Evolutionary conservation across 2,329 filamentous ascomycete species (phyloP).

Genomic region (Pestalotiopsis sp.): DNA sequence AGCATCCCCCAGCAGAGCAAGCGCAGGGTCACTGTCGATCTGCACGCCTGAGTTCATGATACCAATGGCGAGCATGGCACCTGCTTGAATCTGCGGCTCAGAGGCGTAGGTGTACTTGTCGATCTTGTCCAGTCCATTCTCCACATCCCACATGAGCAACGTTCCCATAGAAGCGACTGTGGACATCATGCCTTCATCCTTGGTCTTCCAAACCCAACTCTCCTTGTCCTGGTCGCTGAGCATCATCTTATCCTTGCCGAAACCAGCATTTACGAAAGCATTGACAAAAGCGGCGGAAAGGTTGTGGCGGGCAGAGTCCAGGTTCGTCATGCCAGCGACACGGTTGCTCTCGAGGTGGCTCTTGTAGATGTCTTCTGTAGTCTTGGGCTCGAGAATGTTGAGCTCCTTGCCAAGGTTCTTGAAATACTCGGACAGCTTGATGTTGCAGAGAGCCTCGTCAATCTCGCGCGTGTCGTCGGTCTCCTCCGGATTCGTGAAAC

Average conservation of each 20-base stretch:
- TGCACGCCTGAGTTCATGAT: constrained; percentile 94
- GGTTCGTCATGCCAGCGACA: constrained; percentile 89
- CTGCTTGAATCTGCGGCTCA: constrained; percentile 84
- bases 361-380: constrained; percentile 99
- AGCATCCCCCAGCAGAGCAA: constrained; percentile 81
- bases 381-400: constrained; percentile 95
- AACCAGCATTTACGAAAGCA: constrained; percentile 94
- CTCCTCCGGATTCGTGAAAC: constrained; percentile 58
- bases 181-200: constrained; percentile 96
- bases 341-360: constrained; percentile 95
- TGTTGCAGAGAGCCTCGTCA: constrained; percentile 83
- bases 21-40: constrained; percentile 84
- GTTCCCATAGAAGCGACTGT: constrained; percentile 93
- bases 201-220: constrained; percentile 99
- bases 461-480: constrained; percentile 69
- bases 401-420: constrained; percentile 92
- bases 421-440: constrained; percentile 87
- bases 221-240: constrained; percentile 84
- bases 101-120: constrained; percentile 89
- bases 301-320: constrained; percentile 95
- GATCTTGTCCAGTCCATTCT: constrained; percentile 88
- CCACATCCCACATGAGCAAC: constrained; percentile 90
- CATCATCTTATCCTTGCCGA: constrained; percentile 97
- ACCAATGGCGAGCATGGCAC: constrained; percentile 89
- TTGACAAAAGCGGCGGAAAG: constrained; percentile 96